Percentiles rank a stretch among this genome's conserved stretches.
Conservation (phyloP, 2,329 filamentous ascomycete genomes). For the Metarhizium humberi region DNA sequence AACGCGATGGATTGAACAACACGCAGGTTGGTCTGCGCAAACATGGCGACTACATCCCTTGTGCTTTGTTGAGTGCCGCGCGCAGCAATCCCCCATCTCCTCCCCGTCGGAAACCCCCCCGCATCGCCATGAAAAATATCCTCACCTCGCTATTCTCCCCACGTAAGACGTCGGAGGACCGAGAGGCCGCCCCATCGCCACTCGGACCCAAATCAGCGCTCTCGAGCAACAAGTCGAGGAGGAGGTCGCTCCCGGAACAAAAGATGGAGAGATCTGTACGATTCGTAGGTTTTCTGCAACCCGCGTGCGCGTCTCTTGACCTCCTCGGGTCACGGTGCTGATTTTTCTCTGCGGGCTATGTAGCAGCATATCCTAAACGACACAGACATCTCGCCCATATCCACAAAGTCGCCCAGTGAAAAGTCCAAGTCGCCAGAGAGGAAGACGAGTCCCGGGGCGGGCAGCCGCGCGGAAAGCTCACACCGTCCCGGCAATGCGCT, state of each 20-base stretch:
- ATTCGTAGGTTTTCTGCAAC: background rate
- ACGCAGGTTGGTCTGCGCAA: background rate
- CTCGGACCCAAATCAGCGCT: background rate
- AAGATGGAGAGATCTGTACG: background rate
- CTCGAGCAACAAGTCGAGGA: background rate
- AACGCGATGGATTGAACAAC: background rate
- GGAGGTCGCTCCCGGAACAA: conserved; percentile 1
- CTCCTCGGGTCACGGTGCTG: background rate
- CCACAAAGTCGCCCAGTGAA: background rate
- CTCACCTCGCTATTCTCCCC: conserved; percentile 4
- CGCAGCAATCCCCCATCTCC: background rate
- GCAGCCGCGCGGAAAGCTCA: background rate
- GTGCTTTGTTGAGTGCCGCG: background rate
- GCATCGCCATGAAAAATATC: conserved; percentile 1
- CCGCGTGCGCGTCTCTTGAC: too few species aligned
- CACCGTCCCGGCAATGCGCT: background rate
- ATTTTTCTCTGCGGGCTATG: background rate
- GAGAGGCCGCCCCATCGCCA: conserved; percentile 1
- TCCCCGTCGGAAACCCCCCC: background rate
- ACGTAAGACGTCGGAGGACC: background rate
- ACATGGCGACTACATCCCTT: background rate
- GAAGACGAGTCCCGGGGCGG: background rate
- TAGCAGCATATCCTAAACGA: background rate
- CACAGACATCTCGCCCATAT: background rate
- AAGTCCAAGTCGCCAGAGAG: background rate